Evolutionary conservation across 257 asterid species (phyloP).

Genomic region (Parsonsia alboflavescens): DNA sequence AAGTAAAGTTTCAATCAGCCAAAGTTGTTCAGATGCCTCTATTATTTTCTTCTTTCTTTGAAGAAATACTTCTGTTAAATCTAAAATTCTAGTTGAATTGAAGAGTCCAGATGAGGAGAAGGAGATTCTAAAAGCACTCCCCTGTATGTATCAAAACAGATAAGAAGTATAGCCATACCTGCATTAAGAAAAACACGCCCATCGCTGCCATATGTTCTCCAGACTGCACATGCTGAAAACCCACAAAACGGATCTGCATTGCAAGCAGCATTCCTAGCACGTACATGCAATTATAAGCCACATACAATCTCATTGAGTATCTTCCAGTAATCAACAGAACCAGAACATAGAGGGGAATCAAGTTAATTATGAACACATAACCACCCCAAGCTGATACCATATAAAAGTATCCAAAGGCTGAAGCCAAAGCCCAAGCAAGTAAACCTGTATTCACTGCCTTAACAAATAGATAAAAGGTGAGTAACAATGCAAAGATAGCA

Average conservation of each 20-base stretch:
- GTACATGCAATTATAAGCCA: conserved; percentile 92
- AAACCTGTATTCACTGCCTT: conserved; percentile 99
- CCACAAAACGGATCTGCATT: conserved; percentile 98
- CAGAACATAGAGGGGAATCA: conserved; percentile 86
- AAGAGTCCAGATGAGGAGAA: no score
- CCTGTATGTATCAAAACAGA: neutral
- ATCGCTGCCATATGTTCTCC: conserved; percentile 99
- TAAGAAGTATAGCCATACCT: conserved; percentile 39
- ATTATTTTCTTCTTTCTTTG: neutral
- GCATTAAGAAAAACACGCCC: conserved; percentile 99
- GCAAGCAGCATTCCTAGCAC: conserved; percentile 90
- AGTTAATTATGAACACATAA: conserved; percentile 90
- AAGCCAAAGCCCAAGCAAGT: conserved; percentile 94
- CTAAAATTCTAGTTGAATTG: neutral
- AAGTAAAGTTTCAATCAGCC: neutral
- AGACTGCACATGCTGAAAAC: conserved; percentile 98
- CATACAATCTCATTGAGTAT: conserved; percentile 94
- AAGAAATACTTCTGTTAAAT: neutral
- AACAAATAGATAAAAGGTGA: conserved; percentile 91
- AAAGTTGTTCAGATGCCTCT: neutral
- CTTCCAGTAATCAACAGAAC: conserved; percentile 91
- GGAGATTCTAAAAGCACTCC: no score
- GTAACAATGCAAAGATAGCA: conserved; percentile 91
- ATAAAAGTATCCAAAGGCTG: conserved; percentile 94
- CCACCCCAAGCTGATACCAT: conserved; percentile 99